Evolutionary conservation across 1,284 basidiomycete species (phyloP), one percentile per base, ranked within the genome.

Genomic region (Apiotrichum laibachii): DNA sequence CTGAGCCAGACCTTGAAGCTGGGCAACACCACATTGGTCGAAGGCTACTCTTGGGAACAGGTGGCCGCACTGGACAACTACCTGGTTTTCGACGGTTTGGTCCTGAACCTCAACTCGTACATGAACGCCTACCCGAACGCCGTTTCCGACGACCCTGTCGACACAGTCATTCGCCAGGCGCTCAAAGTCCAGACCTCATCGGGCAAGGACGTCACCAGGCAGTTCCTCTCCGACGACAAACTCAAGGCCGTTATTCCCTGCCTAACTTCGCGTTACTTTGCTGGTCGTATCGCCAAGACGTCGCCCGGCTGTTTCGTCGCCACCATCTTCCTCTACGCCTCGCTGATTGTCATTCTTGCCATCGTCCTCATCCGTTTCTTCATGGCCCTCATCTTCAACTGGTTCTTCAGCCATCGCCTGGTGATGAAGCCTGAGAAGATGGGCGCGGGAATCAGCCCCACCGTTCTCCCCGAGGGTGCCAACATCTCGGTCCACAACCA

Each of bases 381-480:
- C 68, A 98, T 99, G 95, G 96, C 96, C 3, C 90, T 92, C 73
- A 80, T 94, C 61, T 99, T 98, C 84, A 92, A 86, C 70, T 99
- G 94, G 94, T 95, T 94, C 81, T 80, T 99, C 60, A 92, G 90
- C 9, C 84, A 84, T 19, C 84, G 83, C 56, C 84, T 94, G 50
- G 88, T 90, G 39, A 85, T 85, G 15, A 85, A 88, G 34, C 89
- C 89, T 1, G 82, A 82, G 56, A 83, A 89, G 52, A 81, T 93
- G 21, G 63, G 85, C 84, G 85, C 86, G 19, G 92, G 85, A 49
- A 88, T 97, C 72, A 90, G 88, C 67, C 94, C 93, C n/a, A 89
- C 90, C 2, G 90, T 96, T 60, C 85, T 98, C 84, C 95, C 95
- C 5, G 90, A 88, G 74, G 95, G 94, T 44, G 94, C 95, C 57